A percentile compares a stretch with the other conserved stretches of the same genome.
These are phyloP conservation scores for Trifolium subterraneum DNA, from an alignment of 306 rosid genomes.

Conservation along the genomic window DNA sequence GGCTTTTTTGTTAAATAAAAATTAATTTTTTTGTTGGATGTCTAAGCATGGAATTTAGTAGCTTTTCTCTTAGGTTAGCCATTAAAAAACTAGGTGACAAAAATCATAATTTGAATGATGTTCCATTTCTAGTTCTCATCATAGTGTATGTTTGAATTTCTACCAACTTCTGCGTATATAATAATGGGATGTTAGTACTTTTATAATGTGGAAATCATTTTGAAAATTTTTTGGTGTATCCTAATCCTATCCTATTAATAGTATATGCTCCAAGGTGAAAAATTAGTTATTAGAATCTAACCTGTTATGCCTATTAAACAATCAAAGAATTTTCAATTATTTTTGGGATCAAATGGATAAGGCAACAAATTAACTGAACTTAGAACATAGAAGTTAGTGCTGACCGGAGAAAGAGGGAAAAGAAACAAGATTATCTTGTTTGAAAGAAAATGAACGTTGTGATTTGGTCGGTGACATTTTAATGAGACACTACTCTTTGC, in stretches of 20 bases:
- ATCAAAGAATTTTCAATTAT: neutral
- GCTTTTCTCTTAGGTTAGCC: too few species aligned
- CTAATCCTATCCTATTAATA: too few species aligned
- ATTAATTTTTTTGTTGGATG: too few species aligned
- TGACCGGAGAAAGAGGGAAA: neutral
- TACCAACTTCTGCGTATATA: too few species aligned
- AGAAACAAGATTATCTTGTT: neutral
- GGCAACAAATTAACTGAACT: neutral
- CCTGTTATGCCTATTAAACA: neutral
- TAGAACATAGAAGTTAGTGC: neutral
- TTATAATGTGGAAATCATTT: too few species aligned
- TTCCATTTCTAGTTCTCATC: constrained; percentile 1
- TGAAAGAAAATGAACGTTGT: constrained; percentile 3
- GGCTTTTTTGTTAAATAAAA: too few species aligned
- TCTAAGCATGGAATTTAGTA: too few species aligned
- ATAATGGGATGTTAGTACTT: too few species aligned
- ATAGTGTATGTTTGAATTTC: neutral
- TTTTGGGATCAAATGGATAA: constrained; percentile 5
- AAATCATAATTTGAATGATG: neutral
- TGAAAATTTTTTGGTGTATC: neutral
- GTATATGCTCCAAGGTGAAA: too few species aligned
- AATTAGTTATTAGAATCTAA: neutral
- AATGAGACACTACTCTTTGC: constrained; percentile 4
- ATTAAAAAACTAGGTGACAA: too few species aligned
- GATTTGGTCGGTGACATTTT: constrained; percentile 54